Evolutionary conservation across 2,329 filamentous ascomycete genomes (phyloP).

Genomic region (Trichothecium roseum): DNA sequence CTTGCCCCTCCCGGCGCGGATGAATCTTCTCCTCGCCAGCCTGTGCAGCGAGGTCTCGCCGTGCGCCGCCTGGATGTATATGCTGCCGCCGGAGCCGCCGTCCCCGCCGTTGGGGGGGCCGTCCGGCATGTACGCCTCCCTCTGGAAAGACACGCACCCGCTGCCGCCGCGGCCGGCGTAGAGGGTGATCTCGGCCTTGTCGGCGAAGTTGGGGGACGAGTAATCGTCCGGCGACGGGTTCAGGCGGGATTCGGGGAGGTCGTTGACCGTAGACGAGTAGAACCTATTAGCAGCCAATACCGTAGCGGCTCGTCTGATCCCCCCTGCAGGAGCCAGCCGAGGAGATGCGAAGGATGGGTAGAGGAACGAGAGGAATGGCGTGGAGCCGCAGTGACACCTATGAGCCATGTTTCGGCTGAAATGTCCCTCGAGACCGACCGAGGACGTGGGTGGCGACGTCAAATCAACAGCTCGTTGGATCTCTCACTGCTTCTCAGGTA

Average conservation of each 20-base stretch:
- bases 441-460: too few species aligned
- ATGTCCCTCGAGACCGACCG: too few species aligned
- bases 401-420: slow-evolving; percentile 13
- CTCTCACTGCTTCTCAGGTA: too few species aligned
- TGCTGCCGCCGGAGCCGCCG: slow-evolving; percentile 79
- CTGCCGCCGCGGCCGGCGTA: slow-evolving; percentile 76
- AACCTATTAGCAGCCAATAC: neutral
- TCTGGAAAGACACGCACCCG: slow-evolving; percentile 87
- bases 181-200: slow-evolving; percentile 70
- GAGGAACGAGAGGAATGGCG: slow-evolving; percentile 29
- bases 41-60: slow-evolving; percentile 93
- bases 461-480: too few species aligned
- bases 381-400: slow-evolving; percentile 12
- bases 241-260: slow-evolving; percentile 46
- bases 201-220: slow-evolving; percentile 70
- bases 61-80: slow-evolving; percentile 88
- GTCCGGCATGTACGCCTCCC: slow-evolving; percentile 80
- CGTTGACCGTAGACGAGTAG: slow-evolving; percentile 16
- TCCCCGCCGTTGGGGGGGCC: slow-evolving; percentile 93
- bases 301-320: slow-evolving; percentile 2
- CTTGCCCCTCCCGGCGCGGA: slow-evolving; percentile 66
- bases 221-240: slow-evolving; percentile 82
- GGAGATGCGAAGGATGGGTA: slow-evolving; percentile 34
- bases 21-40: slow-evolving; percentile 63
- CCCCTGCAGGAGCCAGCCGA: slow-evolving; percentile 9